A percentile compares a stretch with the other conserved stretches of the same genome.
phyloP scores from a whole-genome alignment of 805 yeast genomes.

The Ogataea naganishii region DNA sequence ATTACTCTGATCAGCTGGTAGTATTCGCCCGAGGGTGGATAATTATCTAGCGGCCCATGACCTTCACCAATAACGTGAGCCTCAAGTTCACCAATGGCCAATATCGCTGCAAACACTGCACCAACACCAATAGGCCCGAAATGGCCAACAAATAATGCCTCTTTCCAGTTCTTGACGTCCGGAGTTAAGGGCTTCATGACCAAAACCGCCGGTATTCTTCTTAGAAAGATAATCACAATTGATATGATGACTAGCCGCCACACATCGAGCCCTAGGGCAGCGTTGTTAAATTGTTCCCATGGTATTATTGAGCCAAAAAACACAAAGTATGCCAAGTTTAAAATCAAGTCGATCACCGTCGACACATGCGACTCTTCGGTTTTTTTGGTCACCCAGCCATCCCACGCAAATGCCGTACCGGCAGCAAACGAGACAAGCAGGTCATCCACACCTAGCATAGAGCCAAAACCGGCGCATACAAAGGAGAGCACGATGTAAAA shows the following conservation, averaged over 20 bases:
- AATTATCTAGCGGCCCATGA: slow-evolving; percentile 23
- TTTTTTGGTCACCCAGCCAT: slow-evolving; percentile 52
- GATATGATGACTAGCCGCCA: slow-evolving; percentile 49
- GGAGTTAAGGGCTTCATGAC: slow-evolving; percentile 50
- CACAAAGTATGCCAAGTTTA: slow-evolving; percentile 59
- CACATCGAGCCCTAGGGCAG: slow-evolving; percentile 33
- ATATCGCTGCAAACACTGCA: slow-evolving; percentile 26
- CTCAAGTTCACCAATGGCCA: slow-evolving; percentile 25
- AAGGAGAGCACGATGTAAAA: slow-evolving; percentile 45
- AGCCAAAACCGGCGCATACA: slow-evolving; percentile 53
- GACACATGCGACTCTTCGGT: slow-evolving; percentile 58
- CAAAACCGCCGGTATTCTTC: slow-evolving; percentile 49
- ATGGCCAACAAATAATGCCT: slow-evolving; percentile 64
- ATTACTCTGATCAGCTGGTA: slow-evolving; percentile 23
- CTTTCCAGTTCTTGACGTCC: slow-evolving; percentile 55
- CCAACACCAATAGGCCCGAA: slow-evolving; percentile 66
- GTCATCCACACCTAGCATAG: slow-evolving; percentile 65
- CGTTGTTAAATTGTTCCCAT: slow-evolving; percentile 52
- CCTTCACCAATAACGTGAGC: slow-evolving; percentile 27
- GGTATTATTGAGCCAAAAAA: slow-evolving; percentile 67
- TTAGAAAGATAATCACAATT: slow-evolving; percentile 37
- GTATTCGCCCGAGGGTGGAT: slow-evolving; percentile 19
- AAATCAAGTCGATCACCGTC: slow-evolving; percentile 53
- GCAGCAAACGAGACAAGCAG: slow-evolving; percentile 66
- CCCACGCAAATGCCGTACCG: slow-evolving; percentile 69